Evolutionary conservation across 192 early-diverging fungal species (phyloP), one percentile per base, ranked within the genome.

Genomic region (Chytriomyces sp.): DNA sequence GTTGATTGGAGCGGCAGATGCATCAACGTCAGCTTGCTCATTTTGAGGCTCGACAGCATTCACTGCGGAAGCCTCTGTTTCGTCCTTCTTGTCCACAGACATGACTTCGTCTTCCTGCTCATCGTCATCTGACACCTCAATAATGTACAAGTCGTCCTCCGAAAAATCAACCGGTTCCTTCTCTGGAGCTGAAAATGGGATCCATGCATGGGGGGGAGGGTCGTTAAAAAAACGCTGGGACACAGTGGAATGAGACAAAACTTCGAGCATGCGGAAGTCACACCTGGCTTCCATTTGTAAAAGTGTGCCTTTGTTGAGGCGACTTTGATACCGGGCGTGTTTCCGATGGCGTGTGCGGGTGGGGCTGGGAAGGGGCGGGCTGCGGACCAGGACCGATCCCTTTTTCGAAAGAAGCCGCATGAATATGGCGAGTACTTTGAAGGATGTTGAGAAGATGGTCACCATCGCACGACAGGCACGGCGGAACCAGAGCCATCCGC

Each of bases 271-370:
- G 53, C 53, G 1, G 0, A 3, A 57, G 13, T 20, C n/a, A 10
- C 46, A 75, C 73, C 48, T n/a, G 61, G 26, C 8, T 26, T 75
- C 73, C 73, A 75, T 44, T 75, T 75, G 45, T 28, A 75, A 46
- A 75, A 75, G 23, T 65, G 61, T 10, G 73, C 73, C 48, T 75
- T 75, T 26, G 47, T 46, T 6, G 62, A 65, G 10, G 73, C 61
- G 10, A 75, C 48, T 66, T 75, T 75, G 23, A 66, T 75, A 3
- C 73, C 73, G 1, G 73, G 73, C 16, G 73, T 75, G 61, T 75
- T 75, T 75, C 73, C 73, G 45, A 75, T 75, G 7, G 73, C 63
- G 48, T 75, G 73, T 64, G 73, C 10, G 9, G 73, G 73, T 6
- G 73, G 73, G 18, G 73, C 73, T 43, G 73, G 73, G 61, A 65